Percentiles rank a stretch among this genome's conserved stretches.
These are phyloP conservation scores for Nemania sp. DNA, from an alignment of 2,329 filamentous ascomycete species.

Conservation along the genomic window DNA sequence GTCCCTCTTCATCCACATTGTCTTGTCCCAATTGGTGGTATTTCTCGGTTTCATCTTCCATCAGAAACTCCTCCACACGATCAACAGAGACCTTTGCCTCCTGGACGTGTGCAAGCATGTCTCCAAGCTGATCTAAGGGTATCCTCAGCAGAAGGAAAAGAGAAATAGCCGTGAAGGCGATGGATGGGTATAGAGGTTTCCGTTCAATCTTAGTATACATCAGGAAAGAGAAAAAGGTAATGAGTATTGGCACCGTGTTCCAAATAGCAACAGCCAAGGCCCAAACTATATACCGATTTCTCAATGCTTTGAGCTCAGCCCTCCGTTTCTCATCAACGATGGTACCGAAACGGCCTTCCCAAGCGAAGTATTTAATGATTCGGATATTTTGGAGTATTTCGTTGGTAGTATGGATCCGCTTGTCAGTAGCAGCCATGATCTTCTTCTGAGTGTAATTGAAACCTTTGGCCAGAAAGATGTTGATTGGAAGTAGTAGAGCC, in stretches of 20 bases:
- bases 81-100: slow-evolving; percentile 97
- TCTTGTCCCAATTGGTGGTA: slow-evolving; percentile 83
- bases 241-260: slow-evolving; percentile 94
- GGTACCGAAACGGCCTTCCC: slow-evolving; percentile 90
- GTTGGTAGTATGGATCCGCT: slow-evolving; percentile 95
- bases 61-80: slow-evolving; percentile 93
- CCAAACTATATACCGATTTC: slow-evolving; percentile 90
- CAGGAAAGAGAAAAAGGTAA: slow-evolving; percentile 96
- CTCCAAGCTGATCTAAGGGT: slow-evolving; percentile 93
- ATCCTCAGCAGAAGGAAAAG: slow-evolving; percentile 94
- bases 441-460: slow-evolving; percentile 90
- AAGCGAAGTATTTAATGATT: slow-evolving; percentile 99
- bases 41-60: slow-evolving; percentile 95
- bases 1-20: slow-evolving; percentile 75
- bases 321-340: slow-evolving; percentile 90
- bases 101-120: slow-evolving; percentile 98
- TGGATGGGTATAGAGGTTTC: slow-evolving; percentile 88
- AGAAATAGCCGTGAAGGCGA: slow-evolving; percentile 96
- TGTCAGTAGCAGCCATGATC: slow-evolving; percentile 93
- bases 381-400: slow-evolving; percentile 97
- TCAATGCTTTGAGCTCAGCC: slow-evolving; percentile 80
- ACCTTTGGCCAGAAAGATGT: slow-evolving; percentile 86
- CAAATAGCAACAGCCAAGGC: slow-evolving; percentile 91
- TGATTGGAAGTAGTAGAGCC: slow-evolving; percentile 87
- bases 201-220: slow-evolving; percentile 91